A percentile compares a stretch with the other conserved stretches of the same genome.
phyloP scores from a whole-genome alignment of 2,329 filamentous ascomycete species.

The Fusarium sp. region DNA sequence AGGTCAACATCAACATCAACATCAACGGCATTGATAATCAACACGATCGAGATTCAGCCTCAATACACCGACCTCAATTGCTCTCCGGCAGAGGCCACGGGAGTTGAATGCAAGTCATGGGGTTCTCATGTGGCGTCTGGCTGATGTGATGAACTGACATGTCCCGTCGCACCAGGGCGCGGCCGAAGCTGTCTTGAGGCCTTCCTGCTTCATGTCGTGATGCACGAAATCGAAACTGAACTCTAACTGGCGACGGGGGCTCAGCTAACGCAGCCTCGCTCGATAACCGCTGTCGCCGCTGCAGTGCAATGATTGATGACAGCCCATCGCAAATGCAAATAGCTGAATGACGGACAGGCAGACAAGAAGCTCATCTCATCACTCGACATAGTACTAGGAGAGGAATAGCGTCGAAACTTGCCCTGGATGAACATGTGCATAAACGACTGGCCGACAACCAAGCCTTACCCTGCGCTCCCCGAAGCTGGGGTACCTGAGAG shows the following conservation, averaged over 20 bases:
- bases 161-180: slow-evolving; percentile 2
- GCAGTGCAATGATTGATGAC: slow-evolving; percentile 14
- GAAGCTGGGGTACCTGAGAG: slow-evolving; percentile 8
- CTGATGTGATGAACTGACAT: slow-evolving; percentile 11
- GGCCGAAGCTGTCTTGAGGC: slow-evolving; percentile 21
- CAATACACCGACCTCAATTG: not conserved
- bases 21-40: slow-evolving; percentile 6
- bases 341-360: not conserved
- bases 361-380: not conserved
- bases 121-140: not conserved
- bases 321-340: not conserved
- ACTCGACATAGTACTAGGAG: slow-evolving; percentile 27
- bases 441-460: slow-evolving; percentile 32
- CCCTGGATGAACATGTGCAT: slow-evolving; percentile 36
- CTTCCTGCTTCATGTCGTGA: slow-evolving; percentile 25
- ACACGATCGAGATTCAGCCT: not conserved
- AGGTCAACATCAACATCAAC: not conserved
- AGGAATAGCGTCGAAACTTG: slow-evolving; percentile 20
- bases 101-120: slow-evolving; percentile 3
- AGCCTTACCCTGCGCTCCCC: slow-evolving; percentile 15
- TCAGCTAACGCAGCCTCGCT: slow-evolving; percentile 12
- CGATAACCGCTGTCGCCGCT: slow-evolving; percentile 28
- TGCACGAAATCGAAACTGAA: slow-evolving; percentile 24
- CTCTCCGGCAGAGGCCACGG: not conserved
- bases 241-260: not conserved